Evolutionary conservation across 768 basidiomycete genomes (phyloP).

Genomic region (Leccinum broughii): DNA sequence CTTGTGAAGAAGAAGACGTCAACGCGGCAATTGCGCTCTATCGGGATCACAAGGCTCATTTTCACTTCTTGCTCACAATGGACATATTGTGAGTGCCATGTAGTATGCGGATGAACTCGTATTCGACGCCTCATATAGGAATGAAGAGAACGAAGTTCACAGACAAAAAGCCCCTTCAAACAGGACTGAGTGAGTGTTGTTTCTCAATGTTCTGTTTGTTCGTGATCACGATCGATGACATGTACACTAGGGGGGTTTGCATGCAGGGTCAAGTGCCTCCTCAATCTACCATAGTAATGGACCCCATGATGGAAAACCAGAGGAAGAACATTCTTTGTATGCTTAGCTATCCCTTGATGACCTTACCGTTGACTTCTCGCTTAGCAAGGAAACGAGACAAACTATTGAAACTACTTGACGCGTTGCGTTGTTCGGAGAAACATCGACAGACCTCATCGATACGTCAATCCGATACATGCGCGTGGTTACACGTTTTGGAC

Average conservation of each 20-base stretch:
- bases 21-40: conserved; percentile 2
- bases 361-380: neutral
- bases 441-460: neutral
- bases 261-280: neutral
- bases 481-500: conserved; percentile 9
- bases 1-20: neutral
- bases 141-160: neutral
- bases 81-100: conserved; percentile 12
- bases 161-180: neutral
- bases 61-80: conserved; percentile 13
- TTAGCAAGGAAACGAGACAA: conserved; percentile 5
- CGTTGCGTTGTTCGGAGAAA: neutral
- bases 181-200: neutral
- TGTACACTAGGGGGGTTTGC: neutral
- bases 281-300: neutral
- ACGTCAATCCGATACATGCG: conserved; percentile 15
- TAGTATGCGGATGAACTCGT: neutral
- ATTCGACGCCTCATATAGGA: conserved; percentile 1
- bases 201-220: too few species aligned
- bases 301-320: neutral
- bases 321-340: conserved; percentile 4
- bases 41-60: conserved; percentile 1
- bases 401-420: neutral
- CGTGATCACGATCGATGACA: neutral
- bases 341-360: neutral